A percentile compares a stretch with the other conserved stretches of the same genome.
Conservation (phyloP, 306 rosid species). For the Cyamopsis tetragonoloba region DNA sequence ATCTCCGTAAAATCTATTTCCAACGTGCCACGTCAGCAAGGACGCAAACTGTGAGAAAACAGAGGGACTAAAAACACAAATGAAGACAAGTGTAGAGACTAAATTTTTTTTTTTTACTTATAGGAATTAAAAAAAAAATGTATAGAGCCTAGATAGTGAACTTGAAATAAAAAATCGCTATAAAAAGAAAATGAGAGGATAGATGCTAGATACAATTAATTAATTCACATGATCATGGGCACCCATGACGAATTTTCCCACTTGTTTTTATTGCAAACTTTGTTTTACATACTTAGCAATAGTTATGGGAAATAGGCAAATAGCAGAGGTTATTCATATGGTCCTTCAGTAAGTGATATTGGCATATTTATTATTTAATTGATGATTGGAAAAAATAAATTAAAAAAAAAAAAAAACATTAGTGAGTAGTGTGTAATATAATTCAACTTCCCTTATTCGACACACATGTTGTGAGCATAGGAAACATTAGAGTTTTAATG, state of each 20-base stretch:
- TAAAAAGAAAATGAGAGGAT: conserved; percentile 12
- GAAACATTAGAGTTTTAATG: conserved; percentile 61
- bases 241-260: conserved; percentile 21
- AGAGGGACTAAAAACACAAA: too few relatives aligned
- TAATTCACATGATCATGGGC: conserved; percentile 35
- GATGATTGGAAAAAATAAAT: conserved; percentile 58
- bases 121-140: too few relatives aligned
- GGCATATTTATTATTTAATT: conserved; percentile 53
- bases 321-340: conserved; percentile 21
- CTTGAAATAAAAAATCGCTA: too few relatives aligned
- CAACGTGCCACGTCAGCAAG: too few relatives aligned
- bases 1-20: too few relatives aligned
- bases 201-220: conserved; percentile 11
- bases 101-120: too few relatives aligned
- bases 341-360: conserved; percentile 16
- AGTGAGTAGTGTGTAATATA: conserved; percentile 45
- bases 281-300: conserved; percentile 24
- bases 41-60: too few relatives aligned
- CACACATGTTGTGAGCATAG: conserved; percentile 52
- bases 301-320: conserved; percentile 45
- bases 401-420: conserved; percentile 43
- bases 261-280: not conserved
- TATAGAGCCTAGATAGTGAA: too few relatives aligned
- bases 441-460: conserved; percentile 43
- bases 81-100: too few relatives aligned